Evolutionary conservation across 2,329 filamentous ascomycete species (phyloP), one percentile per base, ranked within the genome.

Genomic region (Ceratocystis colombiana): DNA sequence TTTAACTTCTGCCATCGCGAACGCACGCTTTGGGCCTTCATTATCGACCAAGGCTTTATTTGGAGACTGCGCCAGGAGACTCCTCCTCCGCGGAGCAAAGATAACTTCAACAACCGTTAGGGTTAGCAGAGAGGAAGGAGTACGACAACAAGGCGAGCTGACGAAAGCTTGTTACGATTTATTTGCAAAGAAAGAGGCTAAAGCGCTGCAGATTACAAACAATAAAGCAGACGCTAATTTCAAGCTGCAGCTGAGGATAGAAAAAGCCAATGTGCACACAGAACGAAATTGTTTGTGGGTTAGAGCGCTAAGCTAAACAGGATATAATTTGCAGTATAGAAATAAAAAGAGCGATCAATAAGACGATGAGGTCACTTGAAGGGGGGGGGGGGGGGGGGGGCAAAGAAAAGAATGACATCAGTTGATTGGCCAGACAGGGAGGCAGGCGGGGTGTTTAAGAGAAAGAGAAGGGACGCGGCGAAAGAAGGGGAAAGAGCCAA

Each of bases 321-420:
- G 50, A 28, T 15, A 55, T 30, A 55, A 55, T 12, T 22, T 12
- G 15, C 15, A 53, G 15, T 20, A 20, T n/a, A 17, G 45, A 20
- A 37, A 37, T 37, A 37, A 37, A 10, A 37, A 37, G 22, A 17
- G 53, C 33, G 22, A 30, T 57, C 12, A 22, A 15, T 25, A 25
- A 25, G 20, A 25, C 20, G 50, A 55, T 57, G 25, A 55, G 25
- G 53, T 57, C 53, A 30, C 22, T 57, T 57, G 53, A n/a, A 17
- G 53, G 53, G 50, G 28, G 50, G 53, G 53, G 50, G 15, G 50
- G 53, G 53, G 50, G 28, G 50, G 50, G 28, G 50, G 30, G 6
- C 8, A 22, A 12, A 15, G 20, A 53, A 53, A 25, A 53, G 7
- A 17, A 53, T 25, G 48, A 53, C 48, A 53, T 25, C 6, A 22